Evolutionary conservation across 495 filamentous ascomycete genomes (phyloP).

Genomic region (Staphylotrichum longicolle): DNA sequence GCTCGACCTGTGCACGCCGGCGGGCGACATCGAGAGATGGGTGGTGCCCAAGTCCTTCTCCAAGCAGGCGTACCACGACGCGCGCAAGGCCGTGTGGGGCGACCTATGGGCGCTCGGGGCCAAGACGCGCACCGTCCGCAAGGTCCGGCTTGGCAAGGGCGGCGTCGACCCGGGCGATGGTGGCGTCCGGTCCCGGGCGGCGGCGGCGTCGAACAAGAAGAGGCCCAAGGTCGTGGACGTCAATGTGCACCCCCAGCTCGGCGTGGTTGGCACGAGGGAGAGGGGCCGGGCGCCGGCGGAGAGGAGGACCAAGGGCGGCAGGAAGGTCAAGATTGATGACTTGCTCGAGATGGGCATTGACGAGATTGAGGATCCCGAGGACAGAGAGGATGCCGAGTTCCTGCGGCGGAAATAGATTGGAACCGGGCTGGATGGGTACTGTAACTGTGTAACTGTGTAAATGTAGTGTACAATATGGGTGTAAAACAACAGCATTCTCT

Average conservation of each 20-base stretch:
- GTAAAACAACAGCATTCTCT: not conserved
- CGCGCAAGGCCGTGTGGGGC: conserved; percentile 86
- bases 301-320: conserved; percentile 57
- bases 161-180: conserved; percentile 39
- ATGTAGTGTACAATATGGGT: conserved; percentile 1
- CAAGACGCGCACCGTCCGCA: conserved; percentile 70
- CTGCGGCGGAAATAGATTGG: conserved; percentile 1
- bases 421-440: too few species aligned
- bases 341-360: conserved; percentile 39
- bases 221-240: conserved; percentile 38
- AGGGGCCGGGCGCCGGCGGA: conserved; percentile 31
- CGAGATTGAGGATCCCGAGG: conserved; percentile 26
- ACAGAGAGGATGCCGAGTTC: conserved; percentile 25
- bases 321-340: conserved; percentile 45
- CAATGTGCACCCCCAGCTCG: conserved; percentile 30
- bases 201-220: conserved; percentile 17
- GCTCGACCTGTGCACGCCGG: conserved; percentile 86
- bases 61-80: conserved; percentile 80
- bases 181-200: conserved; percentile 40
- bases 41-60: conserved; percentile 79
- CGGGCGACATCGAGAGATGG: conserved; percentile 89
- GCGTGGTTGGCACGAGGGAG: conserved; percentile 37
- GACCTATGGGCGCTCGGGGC: conserved; percentile 95
- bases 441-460: not conserved
- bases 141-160: conserved; percentile 56